A percentile compares a stretch with the other conserved stretches of the same genome.
phyloP scores from a whole-genome alignment of 2,329 filamentous ascomycete species.

The Sphaceloma murrayae region DNA sequence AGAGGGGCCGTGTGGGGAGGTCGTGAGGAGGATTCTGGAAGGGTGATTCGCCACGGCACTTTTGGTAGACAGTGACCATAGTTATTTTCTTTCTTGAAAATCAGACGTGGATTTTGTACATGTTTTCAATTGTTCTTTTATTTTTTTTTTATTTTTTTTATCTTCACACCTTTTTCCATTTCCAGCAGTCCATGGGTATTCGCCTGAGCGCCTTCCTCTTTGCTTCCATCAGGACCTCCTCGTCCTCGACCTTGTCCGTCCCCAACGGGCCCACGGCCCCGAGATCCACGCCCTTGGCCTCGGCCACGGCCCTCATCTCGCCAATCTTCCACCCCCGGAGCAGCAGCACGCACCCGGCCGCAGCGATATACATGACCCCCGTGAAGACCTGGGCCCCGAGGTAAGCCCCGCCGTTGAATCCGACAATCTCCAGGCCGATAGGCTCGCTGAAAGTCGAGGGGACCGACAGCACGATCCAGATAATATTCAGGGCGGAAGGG shows the following conservation, averaged over 20 bases:
- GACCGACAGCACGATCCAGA: constrained; percentile 61
- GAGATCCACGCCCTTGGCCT: constrained; percentile 24
- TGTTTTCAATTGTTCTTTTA: too few species aligned
- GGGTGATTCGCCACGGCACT: too few species aligned
- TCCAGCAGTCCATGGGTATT: constrained; percentile 25
- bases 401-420: constrained; percentile 41
- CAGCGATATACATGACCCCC: constrained; percentile 53
- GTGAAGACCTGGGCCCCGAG: constrained; percentile 51
- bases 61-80: too few species aligned
- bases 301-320: constrained; percentile 38
- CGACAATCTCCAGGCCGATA: constrained; percentile 47
- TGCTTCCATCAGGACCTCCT: constrained; percentile 20
- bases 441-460: constrained; percentile 57
- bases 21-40: neutral
- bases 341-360: constrained; percentile 44
- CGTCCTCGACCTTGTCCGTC: constrained; percentile 20
- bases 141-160: too few species aligned
- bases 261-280: constrained; percentile 24
- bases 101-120: too few species aligned
- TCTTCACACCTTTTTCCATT: constrained; percentile 27
- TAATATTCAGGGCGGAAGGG: constrained; percentile 58
- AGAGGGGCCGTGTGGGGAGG: constrained; percentile 22
- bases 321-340: constrained; percentile 53
- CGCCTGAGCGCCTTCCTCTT: constrained; percentile 23
- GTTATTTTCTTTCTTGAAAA: too few species aligned